A percentile compares a stretch with the other conserved stretches of the same genome.
Evolutionary conservation across 768 basidiomycete species (phyloP).

Genomic region (Boletus tomentosulus): DNA sequence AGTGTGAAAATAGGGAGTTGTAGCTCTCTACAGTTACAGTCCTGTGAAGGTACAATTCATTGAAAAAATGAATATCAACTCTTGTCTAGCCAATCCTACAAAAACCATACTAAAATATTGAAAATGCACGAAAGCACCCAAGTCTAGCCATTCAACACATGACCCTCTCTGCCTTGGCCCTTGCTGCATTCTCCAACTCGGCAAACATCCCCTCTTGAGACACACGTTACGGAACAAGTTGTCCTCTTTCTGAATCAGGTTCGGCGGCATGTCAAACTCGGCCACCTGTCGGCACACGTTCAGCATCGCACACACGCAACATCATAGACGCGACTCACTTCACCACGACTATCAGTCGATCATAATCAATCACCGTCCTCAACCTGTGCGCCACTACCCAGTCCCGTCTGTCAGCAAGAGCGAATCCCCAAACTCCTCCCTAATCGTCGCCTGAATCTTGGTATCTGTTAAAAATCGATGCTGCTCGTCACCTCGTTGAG

Average conservation of each 20-base stretch:
- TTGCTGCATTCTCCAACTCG: constrained; percentile 58
- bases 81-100: not conserved
- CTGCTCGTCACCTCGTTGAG: constrained; percentile 84
- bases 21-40: too few relatives aligned
- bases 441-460: constrained; percentile 85
- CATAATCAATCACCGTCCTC: constrained; percentile 77
- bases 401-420: constrained; percentile 56
- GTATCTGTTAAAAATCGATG: constrained; percentile 83
- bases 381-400: constrained; percentile 62
- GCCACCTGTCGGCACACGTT: constrained; percentile 33
- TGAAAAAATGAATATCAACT: not conserved
- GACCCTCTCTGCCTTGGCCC: constrained; percentile 32
- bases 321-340: constrained; percentile 15
- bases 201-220: constrained; percentile 62
- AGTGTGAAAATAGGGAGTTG: too few relatives aligned
- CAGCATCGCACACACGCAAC: not conserved
- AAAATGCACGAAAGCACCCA: not conserved
- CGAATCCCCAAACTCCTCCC: constrained; percentile 77
- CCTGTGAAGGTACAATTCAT: not conserved
- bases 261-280: constrained; percentile 71
- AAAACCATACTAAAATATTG: not conserved
- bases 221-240: constrained; percentile 72
- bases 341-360: constrained; percentile 71
- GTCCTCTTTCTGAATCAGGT: constrained; percentile 56
- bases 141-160: not conserved